phyloP scores from a whole-genome alignment of 139 green algal species.

The Asterochloris sp. region DNA sequence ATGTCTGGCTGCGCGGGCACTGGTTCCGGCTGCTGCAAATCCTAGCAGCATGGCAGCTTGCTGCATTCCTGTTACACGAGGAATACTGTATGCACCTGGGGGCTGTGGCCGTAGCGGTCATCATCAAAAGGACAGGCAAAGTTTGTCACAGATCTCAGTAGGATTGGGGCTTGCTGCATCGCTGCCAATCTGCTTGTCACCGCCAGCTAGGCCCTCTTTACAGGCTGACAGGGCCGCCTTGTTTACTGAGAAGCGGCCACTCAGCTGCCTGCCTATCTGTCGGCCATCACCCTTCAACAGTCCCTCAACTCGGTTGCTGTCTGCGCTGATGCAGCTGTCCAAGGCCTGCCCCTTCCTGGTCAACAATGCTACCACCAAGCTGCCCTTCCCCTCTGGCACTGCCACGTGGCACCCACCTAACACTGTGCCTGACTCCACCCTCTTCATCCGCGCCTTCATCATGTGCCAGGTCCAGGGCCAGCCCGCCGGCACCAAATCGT shows the following conservation, averaged over 20 bases:
- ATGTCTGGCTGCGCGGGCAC: background rate
- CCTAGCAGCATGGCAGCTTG: background rate
- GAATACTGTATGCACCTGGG: background rate
- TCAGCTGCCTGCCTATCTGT: no score
- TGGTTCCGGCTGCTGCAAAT: background rate
- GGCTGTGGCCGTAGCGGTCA: background rate
- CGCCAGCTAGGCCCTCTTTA: background rate
- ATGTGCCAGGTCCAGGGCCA: conserved; percentile 2
- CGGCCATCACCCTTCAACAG: no score
- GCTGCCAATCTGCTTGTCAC: background rate
- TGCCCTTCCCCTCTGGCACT: background rate
- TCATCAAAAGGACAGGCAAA: background rate
- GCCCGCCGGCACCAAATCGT: background rate
- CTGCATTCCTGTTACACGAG: background rate
- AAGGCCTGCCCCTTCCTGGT: conserved; percentile 1
- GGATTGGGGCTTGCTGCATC: background rate
- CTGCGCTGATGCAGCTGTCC: conserved; percentile 1
- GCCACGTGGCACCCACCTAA: background rate
- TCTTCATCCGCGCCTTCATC: conserved; percentile 5
- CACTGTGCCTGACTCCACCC: background rate
- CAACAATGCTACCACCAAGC: background rate
- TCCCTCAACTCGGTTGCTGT: background rate
- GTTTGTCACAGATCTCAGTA: no score
- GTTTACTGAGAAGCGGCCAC: background rate
- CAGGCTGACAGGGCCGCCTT: background rate